Evolutionary conservation across 106 monocot species (phyloP).

Genomic region (Platanthera guangdongensis): DNA sequence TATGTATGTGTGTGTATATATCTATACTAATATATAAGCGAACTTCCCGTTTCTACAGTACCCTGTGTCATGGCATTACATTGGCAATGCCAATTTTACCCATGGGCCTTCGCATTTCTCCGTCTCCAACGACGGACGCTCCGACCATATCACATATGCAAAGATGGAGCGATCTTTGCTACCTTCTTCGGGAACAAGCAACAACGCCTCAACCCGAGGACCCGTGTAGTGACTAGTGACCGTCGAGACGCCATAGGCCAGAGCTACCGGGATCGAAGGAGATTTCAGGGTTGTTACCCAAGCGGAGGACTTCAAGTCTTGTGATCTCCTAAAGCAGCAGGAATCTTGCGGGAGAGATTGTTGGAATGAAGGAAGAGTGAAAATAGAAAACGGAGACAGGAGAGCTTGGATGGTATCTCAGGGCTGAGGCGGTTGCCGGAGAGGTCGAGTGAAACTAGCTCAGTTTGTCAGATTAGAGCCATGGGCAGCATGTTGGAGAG

Average conservation of each 20-base stretch:
- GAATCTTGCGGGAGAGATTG: constrained; percentile 55
- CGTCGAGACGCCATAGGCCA: constrained; percentile 14
- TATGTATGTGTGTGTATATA: too few species aligned
- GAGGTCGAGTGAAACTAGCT: constrained; percentile 50
- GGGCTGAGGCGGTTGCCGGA: constrained; percentile 59
- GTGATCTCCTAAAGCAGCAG: constrained; percentile 36
- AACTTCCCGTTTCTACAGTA: too few species aligned
- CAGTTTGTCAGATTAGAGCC: constrained; percentile 28
- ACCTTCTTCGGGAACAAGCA: too few species aligned
- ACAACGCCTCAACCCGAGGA: too few species aligned
- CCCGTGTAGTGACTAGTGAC: too few species aligned
- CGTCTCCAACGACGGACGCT: too few species aligned
- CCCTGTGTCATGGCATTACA: too few species aligned
- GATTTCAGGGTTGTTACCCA: constrained; percentile 62
- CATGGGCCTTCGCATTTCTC: too few species aligned
- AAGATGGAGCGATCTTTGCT: too few species aligned
- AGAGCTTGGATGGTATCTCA: constrained; percentile 44
- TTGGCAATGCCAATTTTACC: too few species aligned
- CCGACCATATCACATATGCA: too few species aligned
- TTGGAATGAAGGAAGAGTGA: constrained; percentile 63
- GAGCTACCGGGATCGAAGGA: constrained; percentile 47
- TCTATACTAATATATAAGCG: too few species aligned
- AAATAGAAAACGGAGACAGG: constrained; percentile 31
- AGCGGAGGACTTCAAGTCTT: constrained; percentile 47
- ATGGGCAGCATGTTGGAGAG: constrained; percentile 43